phyloP scores from a whole-genome alignment of 2,329 filamentous ascomycete species.

The Madurella fahalii region DNA sequence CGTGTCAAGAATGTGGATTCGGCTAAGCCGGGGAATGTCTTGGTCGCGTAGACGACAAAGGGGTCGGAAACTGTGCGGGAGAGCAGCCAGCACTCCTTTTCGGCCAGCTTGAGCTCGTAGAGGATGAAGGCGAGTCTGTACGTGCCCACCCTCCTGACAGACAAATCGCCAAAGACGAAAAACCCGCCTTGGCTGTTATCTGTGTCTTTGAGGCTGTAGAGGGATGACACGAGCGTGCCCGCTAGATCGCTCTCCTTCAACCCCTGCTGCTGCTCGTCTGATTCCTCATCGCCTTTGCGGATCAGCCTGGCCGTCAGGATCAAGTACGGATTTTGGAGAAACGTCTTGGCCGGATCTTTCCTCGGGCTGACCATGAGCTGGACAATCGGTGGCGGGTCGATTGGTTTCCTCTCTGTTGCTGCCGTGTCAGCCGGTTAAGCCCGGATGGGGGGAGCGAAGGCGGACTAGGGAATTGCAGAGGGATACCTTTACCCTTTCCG shows the following conservation, averaged over 20 bases:
- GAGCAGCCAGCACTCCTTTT: slow-evolving; percentile 34
- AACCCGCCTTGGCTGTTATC: slow-evolving; percentile 76
- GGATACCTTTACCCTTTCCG: slow-evolving; percentile 69
- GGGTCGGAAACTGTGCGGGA: slow-evolving; percentile 53
- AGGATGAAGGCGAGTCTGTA: slow-evolving; percentile 74
- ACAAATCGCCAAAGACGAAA: slow-evolving; percentile 88
- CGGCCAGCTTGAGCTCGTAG: slow-evolving; percentile 57
- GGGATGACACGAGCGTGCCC: slow-evolving; percentile 73
- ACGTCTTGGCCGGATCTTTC: slow-evolving; percentile 45
- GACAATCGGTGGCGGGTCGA: slow-evolving; percentile 83
- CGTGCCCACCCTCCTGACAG: slow-evolving; percentile 67
- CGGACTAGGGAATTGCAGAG: slow-evolving; percentile 10
- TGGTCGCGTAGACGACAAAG: slow-evolving; percentile 63
- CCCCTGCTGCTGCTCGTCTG: slow-evolving; percentile 30
- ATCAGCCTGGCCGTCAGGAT: slow-evolving; percentile 42
- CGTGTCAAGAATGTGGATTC: slow-evolving; percentile 79
- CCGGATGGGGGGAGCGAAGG: background rate
- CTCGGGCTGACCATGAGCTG: slow-evolving; percentile 55
- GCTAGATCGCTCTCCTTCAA: slow-evolving; percentile 57
- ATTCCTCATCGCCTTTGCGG: slow-evolving; percentile 39
- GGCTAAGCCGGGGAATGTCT: slow-evolving; percentile 73
- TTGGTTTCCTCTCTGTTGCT: slow-evolving; percentile 70
- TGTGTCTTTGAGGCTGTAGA: slow-evolving; percentile 76
- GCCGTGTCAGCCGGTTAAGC: background rate
- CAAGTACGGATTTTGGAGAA: slow-evolving; percentile 52